A percentile compares a stretch with the other conserved stretches of the same genome.
Conservation (phyloP, 306 rosid genomes). For the Benincasa hispida region DNA sequence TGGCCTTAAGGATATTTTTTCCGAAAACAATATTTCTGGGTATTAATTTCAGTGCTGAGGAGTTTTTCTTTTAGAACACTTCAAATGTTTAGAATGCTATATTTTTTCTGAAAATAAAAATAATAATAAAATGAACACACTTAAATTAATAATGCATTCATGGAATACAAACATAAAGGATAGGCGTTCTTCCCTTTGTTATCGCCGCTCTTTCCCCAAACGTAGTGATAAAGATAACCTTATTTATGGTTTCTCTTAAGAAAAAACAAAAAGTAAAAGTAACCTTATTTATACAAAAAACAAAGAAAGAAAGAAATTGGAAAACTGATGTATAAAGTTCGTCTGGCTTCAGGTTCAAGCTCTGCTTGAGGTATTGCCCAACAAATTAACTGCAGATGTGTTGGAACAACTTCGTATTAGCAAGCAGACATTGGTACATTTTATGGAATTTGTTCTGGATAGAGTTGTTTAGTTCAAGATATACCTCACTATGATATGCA, state of each 20-base stretch:
- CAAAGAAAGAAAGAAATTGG: not conserved
- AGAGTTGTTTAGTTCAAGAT: not conserved
- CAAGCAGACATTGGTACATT: slow-evolving; percentile 87
- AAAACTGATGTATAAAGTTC: not conserved
- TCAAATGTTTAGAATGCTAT: not conserved
- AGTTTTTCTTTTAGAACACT: not conserved
- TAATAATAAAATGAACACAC: not conserved
- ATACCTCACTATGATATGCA: not conserved
- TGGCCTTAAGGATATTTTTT: not conserved
- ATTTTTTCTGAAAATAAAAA: not conserved
- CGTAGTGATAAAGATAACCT: not conserved
- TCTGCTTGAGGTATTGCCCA: slow-evolving; percentile 78
- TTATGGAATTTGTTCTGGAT: not conserved
- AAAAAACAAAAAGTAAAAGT: too few species aligned
- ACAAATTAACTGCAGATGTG: slow-evolving; percentile 68
- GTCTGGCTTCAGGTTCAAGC: slow-evolving; percentile 56
- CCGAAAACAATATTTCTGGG: not conserved
- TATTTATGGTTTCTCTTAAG: too few species aligned
- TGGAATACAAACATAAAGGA: not conserved
- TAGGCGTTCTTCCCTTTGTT: not conserved
- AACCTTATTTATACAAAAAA: not conserved
- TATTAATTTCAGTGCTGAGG: not conserved
- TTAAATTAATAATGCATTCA: not conserved
- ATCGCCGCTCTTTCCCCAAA: not conserved
- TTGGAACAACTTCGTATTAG: slow-evolving; percentile 95